Evolutionary conservation across 805 yeast species (phyloP), one percentile per base, ranked within the genome.

Genomic region (Metschnikowia lunata): DNA sequence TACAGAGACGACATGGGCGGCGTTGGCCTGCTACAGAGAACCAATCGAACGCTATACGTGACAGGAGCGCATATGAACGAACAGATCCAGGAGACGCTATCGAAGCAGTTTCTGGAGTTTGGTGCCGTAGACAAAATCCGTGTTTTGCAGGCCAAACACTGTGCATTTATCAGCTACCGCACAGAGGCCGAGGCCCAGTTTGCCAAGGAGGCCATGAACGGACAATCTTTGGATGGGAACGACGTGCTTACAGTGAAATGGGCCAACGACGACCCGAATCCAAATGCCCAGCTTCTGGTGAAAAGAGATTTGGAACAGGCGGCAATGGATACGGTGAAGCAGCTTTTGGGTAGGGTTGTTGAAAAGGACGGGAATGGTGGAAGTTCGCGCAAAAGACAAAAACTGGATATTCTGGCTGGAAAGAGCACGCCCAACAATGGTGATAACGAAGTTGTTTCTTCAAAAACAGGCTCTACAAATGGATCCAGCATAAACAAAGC

Each of bases 1-100:
- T 88, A 87, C 56, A 69, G 89, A 52, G 97, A 91, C 52, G 98
- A 91, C 63, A 89, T 89, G 97, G 80, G 85, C 27, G 99, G 99
- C 30, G 83, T 89, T 3, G 99, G 98, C 0, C 81, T 88, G 23
- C 82, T 91, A 59, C 72, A 76, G 52, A 66, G 71, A 31, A 69
- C 71, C n/a, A 90, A 89, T 59, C 66, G 81, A 42, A 88, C 97
- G 0, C 61, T 91, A 1, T 90, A 83, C 58, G 77, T 91, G 2
- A 93, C 95, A 10, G 79, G 79, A 51, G 71, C 60, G 14, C 76
- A 62, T 33, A 62, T 69, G 57, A 74, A 55, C 45, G 59, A 62
- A 15, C 66, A 57, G 37, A 56, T 64, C 3, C 79, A 70, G 49
- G 69, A 67, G 38, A 32, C 50, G 5, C 28, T 71, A 23, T 46